Conservation (phyloP, 768 basidiomycete species). For the Aureoboletus auriporus region DNA sequence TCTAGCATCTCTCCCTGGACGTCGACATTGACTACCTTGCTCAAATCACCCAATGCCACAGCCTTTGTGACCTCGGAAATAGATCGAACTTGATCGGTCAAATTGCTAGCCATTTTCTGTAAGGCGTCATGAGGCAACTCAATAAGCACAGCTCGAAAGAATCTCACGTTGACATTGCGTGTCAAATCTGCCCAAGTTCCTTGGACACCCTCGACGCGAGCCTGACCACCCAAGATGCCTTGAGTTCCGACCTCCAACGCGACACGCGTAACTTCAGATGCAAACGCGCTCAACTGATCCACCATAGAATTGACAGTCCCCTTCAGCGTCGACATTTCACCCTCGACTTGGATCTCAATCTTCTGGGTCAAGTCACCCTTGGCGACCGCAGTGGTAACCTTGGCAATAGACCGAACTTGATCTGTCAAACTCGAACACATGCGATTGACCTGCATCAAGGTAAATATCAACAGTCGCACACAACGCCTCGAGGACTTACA, state of each 20-base stretch:
- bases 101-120: slow-evolving; percentile 83
- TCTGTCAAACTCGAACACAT: slow-evolving; percentile 82
- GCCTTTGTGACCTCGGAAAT: slow-evolving; percentile 84
- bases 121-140: slow-evolving; percentile 1
- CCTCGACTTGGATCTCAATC: slow-evolving; percentile 86
- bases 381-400: slow-evolving; percentile 87
- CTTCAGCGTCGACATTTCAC: slow-evolving; percentile 84
- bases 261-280: slow-evolving; percentile 77
- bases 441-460: slow-evolving; percentile 53
- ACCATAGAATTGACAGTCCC: slow-evolving; percentile 93
- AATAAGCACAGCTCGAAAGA: background rate
- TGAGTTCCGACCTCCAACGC: slow-evolving; percentile 89
- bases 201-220: slow-evolving; percentile 84
- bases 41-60: slow-evolving; percentile 79
- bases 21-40: slow-evolving; percentile 83
- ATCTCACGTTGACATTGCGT: slow-evolving; percentile 77
- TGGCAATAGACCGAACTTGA: slow-evolving; percentile 78
- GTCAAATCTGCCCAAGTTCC: slow-evolving; percentile 93
- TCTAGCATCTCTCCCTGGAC: slow-evolving; percentile 94
- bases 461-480: slow-evolving; percentile 7
- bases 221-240: slow-evolving; percentile 88
- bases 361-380: slow-evolving; percentile 89
- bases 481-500: slow-evolving; percentile 34
- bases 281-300: slow-evolving; percentile 83
- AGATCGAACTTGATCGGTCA: slow-evolving; percentile 84